These are phyloP conservation scores for Aspergillus quadrilineatus DNA, from an alignment of 2,329 filamentous ascomycete species.

Conservation along the genomic window DNA sequence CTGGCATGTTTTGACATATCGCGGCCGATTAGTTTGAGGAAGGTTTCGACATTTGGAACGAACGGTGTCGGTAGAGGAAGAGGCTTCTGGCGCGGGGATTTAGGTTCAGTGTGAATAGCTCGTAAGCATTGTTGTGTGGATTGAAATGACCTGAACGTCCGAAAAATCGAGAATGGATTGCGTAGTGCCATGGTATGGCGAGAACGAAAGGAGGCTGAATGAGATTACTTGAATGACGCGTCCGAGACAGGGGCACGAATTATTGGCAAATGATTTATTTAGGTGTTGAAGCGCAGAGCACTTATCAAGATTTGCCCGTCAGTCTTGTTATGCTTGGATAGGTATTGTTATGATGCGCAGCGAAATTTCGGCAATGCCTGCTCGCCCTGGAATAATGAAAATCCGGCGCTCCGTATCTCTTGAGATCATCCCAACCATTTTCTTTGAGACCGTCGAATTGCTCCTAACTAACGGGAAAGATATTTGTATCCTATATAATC, in stretches of 20 bases:
- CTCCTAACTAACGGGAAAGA: too few species aligned
- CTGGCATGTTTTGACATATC: slow-evolving; percentile 75
- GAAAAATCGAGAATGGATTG: slow-evolving; percentile 30
- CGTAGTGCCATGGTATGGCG: slow-evolving; percentile 30
- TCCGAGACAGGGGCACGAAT: not conserved
- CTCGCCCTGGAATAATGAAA: slow-evolving; percentile 33
- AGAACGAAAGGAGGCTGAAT: not conserved
- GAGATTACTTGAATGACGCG: too few species aligned
- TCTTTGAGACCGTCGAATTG: too few species aligned
- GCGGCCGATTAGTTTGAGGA: slow-evolving; percentile 88
- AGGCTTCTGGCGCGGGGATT: slow-evolving; percentile 34
- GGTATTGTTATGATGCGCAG: not conserved
- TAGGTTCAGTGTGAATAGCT: slow-evolving; percentile 43
- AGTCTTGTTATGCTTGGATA: not conserved
- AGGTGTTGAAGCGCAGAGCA: too few species aligned
- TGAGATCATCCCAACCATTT: too few species aligned
- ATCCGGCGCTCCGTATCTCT: slow-evolving; percentile 17
- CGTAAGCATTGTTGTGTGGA: slow-evolving; percentile 37
- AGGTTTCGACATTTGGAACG: slow-evolving; percentile 79
- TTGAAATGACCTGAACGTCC: slow-evolving; percentile 25
- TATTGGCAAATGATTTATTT: too few species aligned
- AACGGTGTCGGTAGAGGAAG: slow-evolving; percentile 76
- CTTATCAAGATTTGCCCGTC: not conserved
- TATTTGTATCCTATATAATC: too few species aligned
- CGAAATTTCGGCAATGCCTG: slow-evolving; percentile 31